A percentile compares a stretch with the other conserved stretches of the same genome.
These are phyloP conservation scores for Neoscytalidium dimidiatum DNA, from an alignment of 2,329 filamentous ascomycete species.

Conservation along the genomic window DNA sequence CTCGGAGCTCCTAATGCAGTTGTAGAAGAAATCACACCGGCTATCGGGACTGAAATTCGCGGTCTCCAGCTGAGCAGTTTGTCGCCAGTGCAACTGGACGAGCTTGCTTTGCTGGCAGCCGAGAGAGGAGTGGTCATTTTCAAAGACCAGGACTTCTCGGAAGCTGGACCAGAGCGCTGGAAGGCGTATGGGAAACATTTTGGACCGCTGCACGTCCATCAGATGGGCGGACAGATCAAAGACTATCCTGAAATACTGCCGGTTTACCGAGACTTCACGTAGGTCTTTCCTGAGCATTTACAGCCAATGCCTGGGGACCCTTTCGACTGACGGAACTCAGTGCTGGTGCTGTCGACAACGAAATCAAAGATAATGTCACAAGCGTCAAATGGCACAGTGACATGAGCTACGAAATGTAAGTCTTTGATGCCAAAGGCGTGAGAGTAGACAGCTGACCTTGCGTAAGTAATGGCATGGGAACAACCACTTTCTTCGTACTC, in stretches of 20 bases:
- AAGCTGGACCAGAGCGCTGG: constrained; percentile 45
- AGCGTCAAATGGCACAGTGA: constrained; percentile 18
- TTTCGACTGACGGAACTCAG: not conserved
- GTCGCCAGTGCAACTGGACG: constrained; percentile 50
- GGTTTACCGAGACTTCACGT: constrained; percentile 9
- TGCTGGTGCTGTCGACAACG: constrained; percentile 8
- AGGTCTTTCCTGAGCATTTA: not conserved
- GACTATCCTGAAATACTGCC: constrained; percentile 12
- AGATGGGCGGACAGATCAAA: constrained; percentile 15
- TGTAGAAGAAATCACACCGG: constrained; percentile 28
- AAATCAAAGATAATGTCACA: constrained; percentile 13
- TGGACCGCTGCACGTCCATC: constrained; percentile 27
- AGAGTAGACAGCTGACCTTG: not conserved
- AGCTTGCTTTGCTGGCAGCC: constrained; percentile 47
- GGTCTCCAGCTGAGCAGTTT: constrained; percentile 52
- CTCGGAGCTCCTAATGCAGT: constrained; percentile 34
- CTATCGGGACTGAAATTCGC: constrained; percentile 37
- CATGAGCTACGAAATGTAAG: constrained; percentile 16
- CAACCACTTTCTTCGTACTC: constrained; percentile 12
- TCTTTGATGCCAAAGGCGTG: not conserved
- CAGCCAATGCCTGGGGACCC: too few relatives aligned
- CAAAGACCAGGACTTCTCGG: constrained; percentile 53
- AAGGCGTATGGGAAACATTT: constrained; percentile 49
- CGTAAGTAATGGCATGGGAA: constrained; percentile 13
- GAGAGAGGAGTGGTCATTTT: constrained; percentile 52